Conservation (phyloP, 2,329 filamentous ascomycete genomes). For the Madurella fahalii region DNA sequence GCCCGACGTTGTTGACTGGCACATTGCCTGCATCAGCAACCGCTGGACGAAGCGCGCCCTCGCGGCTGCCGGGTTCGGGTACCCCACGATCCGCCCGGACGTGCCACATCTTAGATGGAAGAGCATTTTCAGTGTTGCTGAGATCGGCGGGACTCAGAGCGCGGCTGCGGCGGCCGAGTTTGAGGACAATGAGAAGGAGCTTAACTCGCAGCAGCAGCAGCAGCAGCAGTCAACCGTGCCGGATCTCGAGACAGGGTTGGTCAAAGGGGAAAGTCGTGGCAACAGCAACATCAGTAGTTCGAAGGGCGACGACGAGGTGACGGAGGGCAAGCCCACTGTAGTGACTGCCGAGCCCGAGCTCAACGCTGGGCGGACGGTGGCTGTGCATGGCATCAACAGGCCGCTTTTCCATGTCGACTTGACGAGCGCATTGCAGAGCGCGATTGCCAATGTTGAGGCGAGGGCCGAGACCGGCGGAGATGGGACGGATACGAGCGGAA, state of each 20-base stretch:
- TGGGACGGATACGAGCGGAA: not conserved
- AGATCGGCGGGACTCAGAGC: conserved; percentile 67
- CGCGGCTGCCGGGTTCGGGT: conserved; percentile 82
- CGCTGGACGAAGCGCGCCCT: conserved; percentile 92
- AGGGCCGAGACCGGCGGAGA: conserved; percentile 26
- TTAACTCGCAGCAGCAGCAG: conserved; percentile 16
- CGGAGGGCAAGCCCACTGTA: not conserved
- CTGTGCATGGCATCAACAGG: conserved; percentile 80
- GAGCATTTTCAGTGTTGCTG: conserved; percentile 91
- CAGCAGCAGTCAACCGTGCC: conserved; percentile 10
- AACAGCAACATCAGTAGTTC: conserved; percentile 1
- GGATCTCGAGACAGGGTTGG: conserved; percentile 6
- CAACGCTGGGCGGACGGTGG: conserved; percentile 41
- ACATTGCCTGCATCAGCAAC: conserved; percentile 90
- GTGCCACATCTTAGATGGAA: conserved; percentile 70
- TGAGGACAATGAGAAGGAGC: conserved; percentile 52
- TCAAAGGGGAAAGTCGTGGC: not conserved
- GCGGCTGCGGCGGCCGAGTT: conserved; percentile 66
- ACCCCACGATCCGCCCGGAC: conserved; percentile 56
- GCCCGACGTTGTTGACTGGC: conserved; percentile 86
- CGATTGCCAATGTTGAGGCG: conserved; percentile 71
- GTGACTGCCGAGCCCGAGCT: conserved; percentile 20
- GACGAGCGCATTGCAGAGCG: conserved; percentile 82
- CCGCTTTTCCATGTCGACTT: conserved; percentile 94
- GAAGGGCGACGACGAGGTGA: conserved; percentile 13